These are phyloP conservation scores for Aspergillus melleus DNA, from an alignment of 2,329 filamentous ascomycete genomes.

Conservation along the genomic window DNA sequence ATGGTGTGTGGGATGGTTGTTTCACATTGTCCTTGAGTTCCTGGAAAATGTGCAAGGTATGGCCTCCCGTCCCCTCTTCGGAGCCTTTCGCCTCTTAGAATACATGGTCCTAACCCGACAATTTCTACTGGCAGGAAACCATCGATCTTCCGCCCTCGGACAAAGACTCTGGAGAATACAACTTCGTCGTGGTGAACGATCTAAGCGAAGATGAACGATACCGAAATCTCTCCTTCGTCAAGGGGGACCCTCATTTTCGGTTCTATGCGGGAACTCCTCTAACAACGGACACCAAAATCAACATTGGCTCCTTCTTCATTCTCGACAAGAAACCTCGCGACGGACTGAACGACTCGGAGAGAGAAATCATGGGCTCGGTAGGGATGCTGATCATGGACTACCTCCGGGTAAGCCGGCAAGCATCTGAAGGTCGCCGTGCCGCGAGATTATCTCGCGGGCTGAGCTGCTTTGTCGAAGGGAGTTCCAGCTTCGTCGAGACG, in stretches of 20 bases:
- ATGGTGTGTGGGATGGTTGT: conserved; percentile 33
- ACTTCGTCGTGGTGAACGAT: conserved; percentile 41
- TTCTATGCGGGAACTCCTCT: conserved; percentile 65
- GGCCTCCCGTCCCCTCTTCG: conserved; percentile 5
- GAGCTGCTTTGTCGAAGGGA: conserved; percentile 56
- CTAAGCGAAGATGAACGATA: conserved; percentile 40
- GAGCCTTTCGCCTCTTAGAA: no score
- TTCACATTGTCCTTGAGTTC: conserved; percentile 33
- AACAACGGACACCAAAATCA: conserved; percentile 55
- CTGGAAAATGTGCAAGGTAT: conserved; percentile 38
- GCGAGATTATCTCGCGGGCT: conserved; percentile 57
- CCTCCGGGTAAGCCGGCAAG: conserved; percentile 56
- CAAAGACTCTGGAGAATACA: conserved; percentile 22
- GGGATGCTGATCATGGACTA: conserved; percentile 60
- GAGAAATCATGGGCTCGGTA: conserved; percentile 58
- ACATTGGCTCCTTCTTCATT: conserved; percentile 62
- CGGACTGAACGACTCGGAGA: conserved; percentile 42
- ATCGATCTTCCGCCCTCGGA: conserved; percentile 31
- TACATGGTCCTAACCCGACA: neutral
- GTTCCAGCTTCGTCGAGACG: conserved; percentile 41
- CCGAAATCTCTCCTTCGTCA: conserved; percentile 38
- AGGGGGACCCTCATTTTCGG: conserved; percentile 34
- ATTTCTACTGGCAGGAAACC: conserved; percentile 29
- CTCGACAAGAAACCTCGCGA: conserved; percentile 57
- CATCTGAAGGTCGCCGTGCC: conserved; percentile 54